These are phyloP conservation scores for Serpula lacrymans DNA, from an alignment of 768 basidiomycete species.

Conservation along the genomic window DNA sequence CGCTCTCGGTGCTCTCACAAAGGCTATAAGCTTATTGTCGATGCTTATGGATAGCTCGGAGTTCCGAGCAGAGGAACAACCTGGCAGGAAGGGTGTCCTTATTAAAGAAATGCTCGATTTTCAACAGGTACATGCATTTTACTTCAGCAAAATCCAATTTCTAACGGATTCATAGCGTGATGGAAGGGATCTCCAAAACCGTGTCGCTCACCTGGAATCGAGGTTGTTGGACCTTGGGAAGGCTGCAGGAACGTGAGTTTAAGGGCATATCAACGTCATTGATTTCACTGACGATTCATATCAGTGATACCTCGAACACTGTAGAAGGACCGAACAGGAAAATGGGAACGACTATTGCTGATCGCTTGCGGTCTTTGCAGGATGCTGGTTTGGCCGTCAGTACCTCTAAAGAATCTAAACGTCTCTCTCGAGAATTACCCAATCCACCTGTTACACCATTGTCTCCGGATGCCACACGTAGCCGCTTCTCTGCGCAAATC, in stretches of 20 bases:
- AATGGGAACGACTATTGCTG: slow-evolving; percentile 71
- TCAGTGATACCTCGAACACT: slow-evolving; percentile 11
- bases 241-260: slow-evolving; percentile 27
- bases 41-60: slow-evolving; percentile 61
- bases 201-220: slow-evolving; percentile 43
- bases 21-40: slow-evolving; percentile 55
- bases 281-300: slow-evolving; percentile 8
- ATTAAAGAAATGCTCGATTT: slow-evolving; percentile 65
- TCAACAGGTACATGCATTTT: slow-evolving; percentile 49
- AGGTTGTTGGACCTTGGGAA: slow-evolving; percentile 45
- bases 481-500: slow-evolving; percentile 36
- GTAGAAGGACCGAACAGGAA: slow-evolving; percentile 35
- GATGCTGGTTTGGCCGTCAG: slow-evolving; percentile 65
- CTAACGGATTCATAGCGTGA: slow-evolving; percentile 31
- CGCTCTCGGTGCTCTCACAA: slow-evolving; percentile 58
- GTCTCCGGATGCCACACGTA: slow-evolving; percentile 29
- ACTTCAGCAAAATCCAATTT: slow-evolving; percentile 5
- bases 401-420: slow-evolving; percentile 57
- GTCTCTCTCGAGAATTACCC: slow-evolving; percentile 52
- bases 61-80: slow-evolving; percentile 45
- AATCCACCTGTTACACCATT: slow-evolving; percentile 23
- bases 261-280: slow-evolving; percentile 8
- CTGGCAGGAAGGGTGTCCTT: slow-evolving; percentile 50
- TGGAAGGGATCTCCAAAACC: slow-evolving; percentile 33
- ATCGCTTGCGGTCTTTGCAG: slow-evolving; percentile 73